Conservation (phyloP, 1,284 basidiomycete genomes). For the Apiotrichum brassicae region DNA sequence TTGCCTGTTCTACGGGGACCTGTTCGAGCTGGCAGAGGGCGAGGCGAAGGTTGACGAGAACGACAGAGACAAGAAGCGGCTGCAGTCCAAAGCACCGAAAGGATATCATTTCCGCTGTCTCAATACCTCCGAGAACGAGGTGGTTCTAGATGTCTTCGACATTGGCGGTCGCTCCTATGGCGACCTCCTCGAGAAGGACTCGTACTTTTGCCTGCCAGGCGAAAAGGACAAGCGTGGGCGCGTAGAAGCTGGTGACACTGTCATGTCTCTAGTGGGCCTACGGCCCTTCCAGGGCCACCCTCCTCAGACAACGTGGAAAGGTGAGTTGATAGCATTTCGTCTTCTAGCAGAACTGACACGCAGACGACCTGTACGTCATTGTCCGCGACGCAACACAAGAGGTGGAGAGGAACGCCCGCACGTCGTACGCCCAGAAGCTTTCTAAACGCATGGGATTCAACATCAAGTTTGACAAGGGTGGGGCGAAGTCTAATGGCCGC, state of each 20-base stretch:
- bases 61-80: neutral
- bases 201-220: conserved; percentile 6
- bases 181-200: conserved; percentile 26
- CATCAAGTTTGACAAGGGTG: no score
- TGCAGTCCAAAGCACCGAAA: conserved; percentile 16
- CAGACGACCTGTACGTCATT: neutral
- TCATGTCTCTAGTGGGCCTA: conserved; percentile 4
- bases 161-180: conserved; percentile 36
- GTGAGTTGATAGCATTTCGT: neutral
- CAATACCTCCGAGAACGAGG: conserved; percentile 24
- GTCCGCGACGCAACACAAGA: neutral
- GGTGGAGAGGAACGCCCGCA: no score
- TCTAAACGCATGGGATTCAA: no score
- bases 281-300: neutral
- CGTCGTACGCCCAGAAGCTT: no score
- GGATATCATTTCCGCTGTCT: conserved; percentile 28
- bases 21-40: conserved; percentile 24
- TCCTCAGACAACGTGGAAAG: conserved; percentile 4
- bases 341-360: neutral
- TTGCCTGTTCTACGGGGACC: conserved; percentile 35
- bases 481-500: no score
- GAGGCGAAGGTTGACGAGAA: neutral
- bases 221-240: neutral
- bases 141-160: conserved; percentile 37
- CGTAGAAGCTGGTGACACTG: neutral